Evolutionary conservation across 2,329 filamentous ascomycete species (phyloP).

Genomic region (Cryphonectria nitschkei): DNA sequence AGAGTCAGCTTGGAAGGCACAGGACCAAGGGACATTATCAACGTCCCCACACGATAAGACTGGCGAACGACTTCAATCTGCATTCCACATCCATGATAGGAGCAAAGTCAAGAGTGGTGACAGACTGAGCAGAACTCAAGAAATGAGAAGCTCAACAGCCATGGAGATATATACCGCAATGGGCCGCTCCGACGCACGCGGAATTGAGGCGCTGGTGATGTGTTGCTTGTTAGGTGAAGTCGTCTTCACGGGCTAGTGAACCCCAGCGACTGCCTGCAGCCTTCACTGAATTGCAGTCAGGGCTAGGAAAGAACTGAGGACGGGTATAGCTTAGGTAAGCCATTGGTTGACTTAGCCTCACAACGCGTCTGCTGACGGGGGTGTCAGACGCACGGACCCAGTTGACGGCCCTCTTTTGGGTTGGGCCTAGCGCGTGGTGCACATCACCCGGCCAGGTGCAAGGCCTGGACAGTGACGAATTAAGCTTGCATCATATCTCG

Average conservation of each 20-base stretch:
- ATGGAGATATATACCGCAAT: neutral
- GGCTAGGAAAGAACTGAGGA: too few species aligned
- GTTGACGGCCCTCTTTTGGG: conserved; percentile 8
- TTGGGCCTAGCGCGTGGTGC: conserved; percentile 14
- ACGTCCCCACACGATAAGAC: conserved; percentile 10
- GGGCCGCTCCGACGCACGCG: neutral
- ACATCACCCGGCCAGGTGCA: conserved; percentile 18
- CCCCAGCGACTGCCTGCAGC: neutral
- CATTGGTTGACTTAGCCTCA: neutral
- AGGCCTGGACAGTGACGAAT: conserved; percentile 24
- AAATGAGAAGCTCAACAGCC: neutral
- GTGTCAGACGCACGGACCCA: conserved; percentile 9
- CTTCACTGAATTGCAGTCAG: neutral
- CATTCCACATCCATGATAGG: conserved; percentile 19
- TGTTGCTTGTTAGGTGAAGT: neutral
- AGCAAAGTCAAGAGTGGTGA: neutral
- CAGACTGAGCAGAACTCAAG: too few species aligned
- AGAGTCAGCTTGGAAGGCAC: conserved; percentile 68
- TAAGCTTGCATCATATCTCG: conserved; percentile 30
- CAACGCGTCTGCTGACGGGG: neutral
- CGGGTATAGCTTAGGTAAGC: conserved; percentile 2
- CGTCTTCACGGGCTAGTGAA: neutral
- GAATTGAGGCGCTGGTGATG: neutral
- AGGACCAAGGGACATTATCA: conserved; percentile 59
- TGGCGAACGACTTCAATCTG: neutral